Conservation (phyloP, 768 basidiomycete genomes). For the Pleurotus ostreatus region DNA sequence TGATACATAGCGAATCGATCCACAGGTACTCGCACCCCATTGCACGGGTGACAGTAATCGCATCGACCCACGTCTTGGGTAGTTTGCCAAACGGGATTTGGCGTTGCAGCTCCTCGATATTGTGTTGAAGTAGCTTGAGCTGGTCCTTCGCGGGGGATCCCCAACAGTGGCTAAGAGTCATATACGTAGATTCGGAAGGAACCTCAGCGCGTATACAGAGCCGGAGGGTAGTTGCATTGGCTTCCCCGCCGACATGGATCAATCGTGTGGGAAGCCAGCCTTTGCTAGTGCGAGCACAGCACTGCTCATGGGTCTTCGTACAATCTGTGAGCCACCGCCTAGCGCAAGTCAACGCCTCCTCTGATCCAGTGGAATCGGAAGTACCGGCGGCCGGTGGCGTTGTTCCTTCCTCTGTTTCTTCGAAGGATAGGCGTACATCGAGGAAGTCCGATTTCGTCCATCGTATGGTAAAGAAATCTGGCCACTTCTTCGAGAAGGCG, state of each 20-base stretch:
- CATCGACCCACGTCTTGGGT: neutral
- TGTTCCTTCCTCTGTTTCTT: neutral
- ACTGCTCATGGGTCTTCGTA: neutral
- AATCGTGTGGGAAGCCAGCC: neutral
- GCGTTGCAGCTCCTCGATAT: neutral
- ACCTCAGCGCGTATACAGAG: neutral
- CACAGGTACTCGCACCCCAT: neutral
- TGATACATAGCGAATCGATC: neutral
- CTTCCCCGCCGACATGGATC: neutral
- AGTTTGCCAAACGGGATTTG: neutral
- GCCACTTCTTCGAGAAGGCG: neutral
- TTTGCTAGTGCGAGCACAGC: neutral
- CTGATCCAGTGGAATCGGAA: neutral
- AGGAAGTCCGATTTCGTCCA: neutral
- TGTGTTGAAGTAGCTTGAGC: neutral
- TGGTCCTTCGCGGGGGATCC: neutral
- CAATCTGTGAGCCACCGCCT: neutral
- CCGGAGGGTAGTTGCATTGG: neutral
- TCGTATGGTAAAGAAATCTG: neutral
- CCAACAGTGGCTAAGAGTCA: neutral
- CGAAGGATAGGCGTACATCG: neutral
- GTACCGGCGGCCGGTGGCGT: neutral
- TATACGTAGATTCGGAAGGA: neutral
- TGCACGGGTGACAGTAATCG: neutral
- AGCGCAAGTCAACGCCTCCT: neutral